phyloP scores from a whole-genome alignment of 1,284 basidiomycete genomes.

The Cutaneotrichosporon mucoides region DNA sequence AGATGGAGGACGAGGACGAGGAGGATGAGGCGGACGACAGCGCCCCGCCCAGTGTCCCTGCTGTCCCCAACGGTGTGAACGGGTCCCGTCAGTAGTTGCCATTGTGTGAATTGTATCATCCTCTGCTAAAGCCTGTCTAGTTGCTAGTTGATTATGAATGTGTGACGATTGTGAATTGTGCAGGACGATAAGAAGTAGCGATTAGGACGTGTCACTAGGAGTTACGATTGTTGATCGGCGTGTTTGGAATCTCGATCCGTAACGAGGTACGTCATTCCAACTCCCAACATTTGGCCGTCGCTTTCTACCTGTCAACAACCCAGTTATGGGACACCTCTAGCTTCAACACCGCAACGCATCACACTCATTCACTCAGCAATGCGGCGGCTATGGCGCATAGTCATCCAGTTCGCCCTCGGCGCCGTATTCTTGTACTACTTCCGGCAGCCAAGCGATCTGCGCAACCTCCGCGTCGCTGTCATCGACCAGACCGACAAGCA shows the following conservation, averaged over 20 bases:
- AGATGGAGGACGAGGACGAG: slow-evolving; percentile 37
- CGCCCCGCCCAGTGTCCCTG: not conserved
- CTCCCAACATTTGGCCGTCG: no score
- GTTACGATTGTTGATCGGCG: no score
- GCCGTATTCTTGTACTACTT: not conserved
- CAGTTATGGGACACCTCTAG: not conserved
- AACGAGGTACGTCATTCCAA: no score
- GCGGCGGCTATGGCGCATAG: not conserved
- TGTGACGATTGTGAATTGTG: not conserved
- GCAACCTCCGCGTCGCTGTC: not conserved
- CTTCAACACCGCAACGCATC: not conserved
- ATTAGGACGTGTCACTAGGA: no score
- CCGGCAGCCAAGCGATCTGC: not conserved
- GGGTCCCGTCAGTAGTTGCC: not conserved
- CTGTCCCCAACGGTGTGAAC: slow-evolving; percentile 8
- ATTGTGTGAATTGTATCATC: not conserved
- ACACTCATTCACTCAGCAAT: not conserved
- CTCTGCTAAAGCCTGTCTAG: not conserved
- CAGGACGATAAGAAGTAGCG: no score
- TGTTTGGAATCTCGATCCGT: no score
- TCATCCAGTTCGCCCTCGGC: not conserved
- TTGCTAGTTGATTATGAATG: not conserved
- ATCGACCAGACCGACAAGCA: not conserved
- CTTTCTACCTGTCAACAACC: not conserved
- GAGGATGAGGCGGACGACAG: slow-evolving; percentile 27